Evolutionary conservation across 1,284 basidiomycete species (phyloP), one percentile per base, ranked within the genome.

Genomic region (Neolentinus lepideus): DNA sequence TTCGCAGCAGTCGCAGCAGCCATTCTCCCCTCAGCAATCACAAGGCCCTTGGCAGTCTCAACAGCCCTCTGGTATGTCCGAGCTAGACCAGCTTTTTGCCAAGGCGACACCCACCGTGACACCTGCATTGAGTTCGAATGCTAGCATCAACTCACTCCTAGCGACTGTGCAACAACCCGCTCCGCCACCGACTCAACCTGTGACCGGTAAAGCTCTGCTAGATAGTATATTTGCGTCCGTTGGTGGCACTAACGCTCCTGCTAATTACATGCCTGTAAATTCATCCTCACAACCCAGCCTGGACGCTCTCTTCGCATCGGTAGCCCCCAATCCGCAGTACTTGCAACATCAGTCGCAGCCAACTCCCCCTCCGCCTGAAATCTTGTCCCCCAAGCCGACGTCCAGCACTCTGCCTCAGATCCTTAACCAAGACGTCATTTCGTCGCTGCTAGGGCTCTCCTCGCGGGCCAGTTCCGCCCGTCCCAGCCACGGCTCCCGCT

Each of bases 351-450:
- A 6, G 57, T 53, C 12, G 58, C 58, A 24, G 57, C 55, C 22
- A 51, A 56, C 33, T 50, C 52, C 16, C 24, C 58, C 46, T 55
- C 52, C 26, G 26, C 38, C 52, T 0, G 69, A 68, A 16, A 75
- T 72, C 27, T 61, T 69, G 27, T 77, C 75, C n/a, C 77, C 77
- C 16, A 77, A 77, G 56, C 78, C 76, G 3, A 77, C 72, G 2
- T 71, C 72, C 2, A 69, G 68, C 2, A 59, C 74, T 10, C 67
- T 78, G 61, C 69, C 83, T 58, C 83, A 84, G 62, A 74, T 85
- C 22, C 75, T 86, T 50, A 81, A 77, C 51, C 81, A 84, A 63
- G 79, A 85, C 56, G 84, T 86, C 47, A 80, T 88, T 48, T 79
- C 78, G 2, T 70, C 75, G 2, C 72, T 86, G 14, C 71, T 85